These are phyloP conservation scores for Gloeopeniophorella convolvens DNA, from an alignment of 768 basidiomycete species.

Conservation along the genomic window DNA sequence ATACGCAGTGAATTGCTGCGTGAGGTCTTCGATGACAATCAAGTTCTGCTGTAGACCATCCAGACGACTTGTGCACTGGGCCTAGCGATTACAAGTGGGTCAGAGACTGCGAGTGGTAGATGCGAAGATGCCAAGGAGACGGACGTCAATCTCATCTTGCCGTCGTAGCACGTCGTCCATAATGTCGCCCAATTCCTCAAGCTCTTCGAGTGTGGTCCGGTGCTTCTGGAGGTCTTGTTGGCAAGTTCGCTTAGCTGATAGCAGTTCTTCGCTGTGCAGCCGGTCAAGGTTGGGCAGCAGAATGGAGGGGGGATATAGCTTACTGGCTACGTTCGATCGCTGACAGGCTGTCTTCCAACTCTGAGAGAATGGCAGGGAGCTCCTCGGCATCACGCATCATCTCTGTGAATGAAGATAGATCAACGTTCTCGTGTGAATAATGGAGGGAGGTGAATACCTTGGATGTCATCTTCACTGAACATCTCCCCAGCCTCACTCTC, in stretches of 20 bases:
- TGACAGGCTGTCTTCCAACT: slow-evolving; percentile 54
- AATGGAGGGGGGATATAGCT: slow-evolving; percentile 23
- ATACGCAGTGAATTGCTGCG: slow-evolving; percentile 61
- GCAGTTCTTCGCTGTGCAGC: slow-evolving; percentile 43
- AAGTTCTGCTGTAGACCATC: slow-evolving; percentile 54
- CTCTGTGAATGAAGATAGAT: slow-evolving; percentile 34
- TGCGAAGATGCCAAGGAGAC: slow-evolving; percentile 9
- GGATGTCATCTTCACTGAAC: slow-evolving; percentile 63
- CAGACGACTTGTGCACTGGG: slow-evolving; percentile 47
- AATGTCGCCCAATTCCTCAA: slow-evolving; percentile 73
- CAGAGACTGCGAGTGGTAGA: not conserved
- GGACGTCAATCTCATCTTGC: slow-evolving; percentile 64
- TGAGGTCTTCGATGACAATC: slow-evolving; percentile 53
- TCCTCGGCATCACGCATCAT: slow-evolving; percentile 81
- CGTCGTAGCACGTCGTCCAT: slow-evolving; percentile 71
- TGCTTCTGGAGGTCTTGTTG: slow-evolving; percentile 47
- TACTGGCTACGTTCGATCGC: slow-evolving; percentile 54
- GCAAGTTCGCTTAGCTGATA: slow-evolving; percentile 35
- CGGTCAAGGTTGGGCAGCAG: slow-evolving; percentile 4
- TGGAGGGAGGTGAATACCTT: slow-evolving; percentile 35
- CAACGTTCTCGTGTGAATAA: not conserved
- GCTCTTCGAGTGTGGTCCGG: slow-evolving; percentile 46
- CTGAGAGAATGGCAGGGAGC: slow-evolving; percentile 64
- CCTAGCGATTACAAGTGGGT: slow-evolving; percentile 28
- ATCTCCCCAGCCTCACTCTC: slow-evolving; percentile 64